phyloP scores from a whole-genome alignment of 305 asterid species.

The Fraxinus platypoda region DNA sequence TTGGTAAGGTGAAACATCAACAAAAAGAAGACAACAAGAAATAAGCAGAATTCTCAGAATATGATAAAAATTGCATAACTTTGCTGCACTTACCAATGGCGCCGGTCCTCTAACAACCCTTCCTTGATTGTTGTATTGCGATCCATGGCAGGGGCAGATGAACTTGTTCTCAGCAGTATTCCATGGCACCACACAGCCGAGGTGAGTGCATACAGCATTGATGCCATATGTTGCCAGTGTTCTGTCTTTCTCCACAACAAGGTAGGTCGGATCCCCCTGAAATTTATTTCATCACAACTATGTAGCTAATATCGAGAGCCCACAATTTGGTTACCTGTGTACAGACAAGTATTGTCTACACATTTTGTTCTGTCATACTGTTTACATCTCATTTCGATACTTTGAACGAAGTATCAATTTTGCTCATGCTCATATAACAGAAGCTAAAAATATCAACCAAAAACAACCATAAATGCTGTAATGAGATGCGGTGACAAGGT shows the following conservation, averaged over 20 bases:
- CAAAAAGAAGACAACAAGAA: neutral
- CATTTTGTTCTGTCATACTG: no score
- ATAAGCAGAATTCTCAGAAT: neutral
- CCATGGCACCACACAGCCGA: constrained; percentile 95
- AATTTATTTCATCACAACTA: constrained; percentile 8
- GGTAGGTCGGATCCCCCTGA: constrained; percentile 96
- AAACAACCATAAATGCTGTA: no score
- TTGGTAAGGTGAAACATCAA: neutral
- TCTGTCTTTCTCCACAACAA: constrained; percentile 82
- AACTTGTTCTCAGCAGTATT: constrained; percentile 88
- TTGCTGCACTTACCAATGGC: constrained; percentile 60
- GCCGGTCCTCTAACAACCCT: constrained; percentile 93
- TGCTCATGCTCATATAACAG: no score
- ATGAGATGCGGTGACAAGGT: no score
- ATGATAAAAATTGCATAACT: neutral
- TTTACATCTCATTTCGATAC: neutral
- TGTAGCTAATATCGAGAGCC: neutral
- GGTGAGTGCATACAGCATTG: constrained; percentile 91
- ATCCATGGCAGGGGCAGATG: constrained; percentile 96
- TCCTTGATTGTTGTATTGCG: constrained; percentile 92
- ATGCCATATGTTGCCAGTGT: constrained; percentile 89
- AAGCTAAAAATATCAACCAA: no score
- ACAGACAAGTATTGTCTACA: no score
- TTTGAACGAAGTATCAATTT: no score
- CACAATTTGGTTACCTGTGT: neutral